Percentiles rank a stretch among this genome's conserved stretches.
Evolutionary conservation across 768 basidiomycete genomes (phyloP).

Genomic region (Tubosaeta sp.): DNA sequence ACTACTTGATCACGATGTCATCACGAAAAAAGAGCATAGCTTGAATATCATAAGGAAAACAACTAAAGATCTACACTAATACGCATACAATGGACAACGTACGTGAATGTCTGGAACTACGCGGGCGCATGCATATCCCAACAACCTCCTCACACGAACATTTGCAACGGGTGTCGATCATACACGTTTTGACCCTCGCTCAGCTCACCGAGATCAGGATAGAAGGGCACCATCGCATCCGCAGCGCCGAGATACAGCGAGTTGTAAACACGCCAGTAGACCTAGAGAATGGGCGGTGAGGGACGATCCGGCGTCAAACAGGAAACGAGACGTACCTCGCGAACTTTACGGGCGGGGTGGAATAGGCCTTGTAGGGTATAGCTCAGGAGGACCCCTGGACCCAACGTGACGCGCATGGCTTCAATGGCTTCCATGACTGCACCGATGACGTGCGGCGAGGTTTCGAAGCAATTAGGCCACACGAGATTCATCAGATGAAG

Average conservation of each 20-base stretch:
- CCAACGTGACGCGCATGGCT: conserved; percentile 93
- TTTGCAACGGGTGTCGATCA: conserved; percentile 78
- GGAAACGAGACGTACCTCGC: conserved; percentile 62
- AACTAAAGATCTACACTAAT: background rate
- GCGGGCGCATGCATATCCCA: too few species aligned
- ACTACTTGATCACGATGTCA: too few species aligned
- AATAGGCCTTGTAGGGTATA: conserved; percentile 94
- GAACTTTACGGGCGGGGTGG: conserved; percentile 95
- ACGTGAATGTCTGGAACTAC: too few species aligned
- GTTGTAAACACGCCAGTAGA: conserved; percentile 96
- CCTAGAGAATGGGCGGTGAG: conserved; percentile 28
- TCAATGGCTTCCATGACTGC: conserved; percentile 98
- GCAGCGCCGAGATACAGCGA: conserved; percentile 86
- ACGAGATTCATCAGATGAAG: conserved; percentile 96
- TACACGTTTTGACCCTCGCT: conserved; percentile 90
- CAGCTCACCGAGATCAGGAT: conserved; percentile 85
- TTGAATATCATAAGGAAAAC: background rate
- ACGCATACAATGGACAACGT: background rate
- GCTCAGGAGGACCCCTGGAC: conserved; percentile 87
- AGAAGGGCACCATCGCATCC: conserved; percentile 93
- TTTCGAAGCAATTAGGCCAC: conserved; percentile 99
- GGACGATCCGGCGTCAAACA: background rate
- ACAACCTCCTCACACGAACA: conserved; percentile 57
- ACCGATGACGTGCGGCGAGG: conserved; percentile 95
- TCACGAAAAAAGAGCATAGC: background rate